Base-by-base conservation (phyloP, 208 protist species). In the Trypanosoma cruzi region DNA sequence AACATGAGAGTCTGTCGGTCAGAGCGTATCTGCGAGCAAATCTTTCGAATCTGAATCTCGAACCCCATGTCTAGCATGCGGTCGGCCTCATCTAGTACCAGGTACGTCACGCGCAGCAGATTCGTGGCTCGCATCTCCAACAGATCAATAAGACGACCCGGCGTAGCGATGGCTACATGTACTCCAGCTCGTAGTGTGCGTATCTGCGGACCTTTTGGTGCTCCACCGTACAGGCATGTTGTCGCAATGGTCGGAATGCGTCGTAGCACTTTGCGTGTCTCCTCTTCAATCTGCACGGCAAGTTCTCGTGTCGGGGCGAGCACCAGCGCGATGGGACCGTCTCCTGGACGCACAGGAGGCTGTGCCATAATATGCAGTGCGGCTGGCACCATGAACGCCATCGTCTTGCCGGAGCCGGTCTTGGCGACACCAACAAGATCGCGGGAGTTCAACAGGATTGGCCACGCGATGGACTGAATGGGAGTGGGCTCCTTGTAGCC, bases 1-100 rank as follows among this genome's bases (percentile, higher is more conserved):
- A 99, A 99, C 96, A 99, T 98, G 11, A 99, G 87, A 22, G 98
- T 99, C 68, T 99, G 98, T 13, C 98, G 73, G 68, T 99, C 96
- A 0, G 97, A 92, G 18, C 98, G 86, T 16, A 98, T 93, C 58
- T 98, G 95, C 16, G 71, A 69, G 64, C 85, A 89, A 60, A 98
- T 95, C 13, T 75, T 76, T 4, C 93, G 82, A 50, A 98, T 86
- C 80, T 98, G 95, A 24, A 92, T 92, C 80, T 98, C 95, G 73
- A 98, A 98, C 55, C 95, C 95, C 92, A 98, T 98, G 67, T 98
- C 95, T 8, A 98, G 82, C 93, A 98, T 97, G 57, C 95, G 86
- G 70, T 98, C 95, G 16, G 95, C 95, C 79, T 98, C 95, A 74
- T 98, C 94, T 40, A 98, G 74, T 20, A 97, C 88, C 20, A 96